Base-by-base conservation (phyloP, 139 green algal genomes). In the Picochlorum sp. region DNA sequence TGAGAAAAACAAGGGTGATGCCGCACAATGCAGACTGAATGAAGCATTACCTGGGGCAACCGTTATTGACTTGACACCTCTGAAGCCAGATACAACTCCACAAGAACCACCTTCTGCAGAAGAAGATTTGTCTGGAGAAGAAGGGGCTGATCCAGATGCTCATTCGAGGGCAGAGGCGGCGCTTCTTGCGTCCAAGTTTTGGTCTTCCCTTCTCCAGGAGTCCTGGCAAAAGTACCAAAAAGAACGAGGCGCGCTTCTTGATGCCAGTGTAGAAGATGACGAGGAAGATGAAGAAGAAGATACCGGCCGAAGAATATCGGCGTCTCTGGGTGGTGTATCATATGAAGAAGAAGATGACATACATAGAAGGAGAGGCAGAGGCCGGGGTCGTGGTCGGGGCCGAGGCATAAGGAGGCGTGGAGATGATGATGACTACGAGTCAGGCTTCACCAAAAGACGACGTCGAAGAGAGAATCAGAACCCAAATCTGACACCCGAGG, bases 201-300 rank as follows among this genome's bases (percentile, higher is more conserved):
- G 84, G 84, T 72, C 68, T 6, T 16, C 16, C 10, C 76, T 91
- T 78, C 73, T 91, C 60, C 63, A 69, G 8, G 57, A 66, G 21
- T 65, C 70, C 8, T 88, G 77, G 73, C 63, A 85, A 57, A 60
- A 49, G 34, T 73, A 45, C 10, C 44, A 52, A n/a, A 9, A 21
- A n/a, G 55, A 31, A 23, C 37, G 44, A 49, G 69, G 13, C 15
- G 28, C 44, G 37, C 54, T 37, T 8, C 15, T 20, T n/a, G 28
- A 61, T 20, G 61, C 49, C 45, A 58, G 55, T n/a, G 49, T 23
- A 45, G 63, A 68, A 20, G 26, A 62, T 49, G 64, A 70, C 10
- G 38, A 63, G 14, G 51, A 69, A n/a, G 44, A 61, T 28, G 51
- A 70, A 8, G 49, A 51, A 1, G 34, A 41, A 14, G 21, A 20